A percentile compares a stretch with the other conserved stretches of the same genome.
phyloP scores from a whole-genome alignment of 805 yeast species.

The Blastobotrys attinorum region DNA sequence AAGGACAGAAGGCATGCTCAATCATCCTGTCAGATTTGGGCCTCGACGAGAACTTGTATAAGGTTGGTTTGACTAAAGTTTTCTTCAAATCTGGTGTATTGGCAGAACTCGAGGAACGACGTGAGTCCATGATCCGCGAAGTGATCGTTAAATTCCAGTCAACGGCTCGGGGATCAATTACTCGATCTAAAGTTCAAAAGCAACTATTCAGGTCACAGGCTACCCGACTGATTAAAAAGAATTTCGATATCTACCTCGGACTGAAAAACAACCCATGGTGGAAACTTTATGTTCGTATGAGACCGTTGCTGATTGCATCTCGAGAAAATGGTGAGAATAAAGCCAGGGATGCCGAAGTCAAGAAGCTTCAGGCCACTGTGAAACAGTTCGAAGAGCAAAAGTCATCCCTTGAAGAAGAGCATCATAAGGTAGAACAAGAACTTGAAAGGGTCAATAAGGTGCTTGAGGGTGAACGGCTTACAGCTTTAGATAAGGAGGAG shows the following conservation, averaged over 20 bases:
- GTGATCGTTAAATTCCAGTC: constrained; percentile 59
- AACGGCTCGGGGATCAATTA: constrained; percentile 51
- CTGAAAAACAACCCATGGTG: constrained; percentile 67
- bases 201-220: constrained; percentile 60
- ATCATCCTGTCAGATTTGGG: constrained; percentile 54
- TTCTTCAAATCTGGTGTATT: constrained; percentile 72
- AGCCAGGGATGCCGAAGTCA: constrained; percentile 28
- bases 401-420: constrained; percentile 18
- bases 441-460: constrained; percentile 25
- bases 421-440: constrained; percentile 22
- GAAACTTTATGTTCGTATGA: constrained; percentile 56
- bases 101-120: constrained; percentile 67
- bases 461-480: constrained; percentile 34
- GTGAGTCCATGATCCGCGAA: constrained; percentile 54
- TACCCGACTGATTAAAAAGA: constrained; percentile 55
- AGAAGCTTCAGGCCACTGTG: constrained; percentile 24
- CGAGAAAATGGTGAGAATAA: constrained; percentile 52
- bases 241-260: constrained; percentile 46
- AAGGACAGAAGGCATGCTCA: constrained; percentile 62
- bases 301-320: constrained; percentile 65
- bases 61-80: constrained; percentile 63
- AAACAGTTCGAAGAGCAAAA: constrained; percentile 26
- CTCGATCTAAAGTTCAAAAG: constrained; percentile 41
- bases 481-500: constrained; percentile 41
- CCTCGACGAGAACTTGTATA: constrained; percentile 52